These are phyloP conservation scores for Globisporangium uncinulatum DNA, from an alignment of 352 stramenopile genomes.

Conservation along the genomic window DNA sequence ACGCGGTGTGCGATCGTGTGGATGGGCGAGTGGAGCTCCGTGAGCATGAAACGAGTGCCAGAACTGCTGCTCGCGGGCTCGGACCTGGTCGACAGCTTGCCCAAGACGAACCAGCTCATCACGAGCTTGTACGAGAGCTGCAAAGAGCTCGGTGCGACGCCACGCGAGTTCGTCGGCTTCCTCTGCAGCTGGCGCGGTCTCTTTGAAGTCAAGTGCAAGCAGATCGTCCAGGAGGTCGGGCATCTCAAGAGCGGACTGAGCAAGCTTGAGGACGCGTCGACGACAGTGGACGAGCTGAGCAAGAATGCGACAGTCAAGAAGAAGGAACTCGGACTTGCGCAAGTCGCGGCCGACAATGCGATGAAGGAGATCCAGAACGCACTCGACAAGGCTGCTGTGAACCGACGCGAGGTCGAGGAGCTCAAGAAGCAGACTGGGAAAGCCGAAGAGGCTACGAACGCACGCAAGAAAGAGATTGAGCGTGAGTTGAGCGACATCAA, in stretches of 20 bases:
- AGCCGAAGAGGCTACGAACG: conserved; percentile 85
- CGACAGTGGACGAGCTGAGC: conserved; percentile 90
- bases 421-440: conserved; percentile 88
- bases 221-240: conserved; percentile 81
- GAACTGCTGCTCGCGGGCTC: conserved; percentile 56
- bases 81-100: conserved; percentile 53
- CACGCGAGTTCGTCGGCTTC: conserved; percentile 84
- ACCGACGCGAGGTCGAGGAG: conserved; percentile 88
- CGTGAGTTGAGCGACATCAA: conserved; percentile 89
- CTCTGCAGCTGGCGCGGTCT: conserved; percentile 73
- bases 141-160: conserved; percentile 66
- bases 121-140: conserved; percentile 58
- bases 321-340: conserved; percentile 81
- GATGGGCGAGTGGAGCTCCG: conserved; percentile 89
- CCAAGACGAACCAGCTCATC: conserved; percentile 50
- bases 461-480: conserved; percentile 91
- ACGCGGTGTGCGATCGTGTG: conserved; percentile 89
- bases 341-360: conserved; percentile 87
- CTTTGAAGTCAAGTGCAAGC: conserved; percentile 74
- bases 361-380: conserved; percentile 96
- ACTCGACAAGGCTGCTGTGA: conserved; percentile 82
- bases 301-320: conserved; percentile 87
- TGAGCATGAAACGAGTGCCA: conserved; percentile 74
- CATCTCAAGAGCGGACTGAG: conserved; percentile 87
- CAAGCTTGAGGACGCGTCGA: conserved; percentile 89